phyloP scores from a whole-genome alignment of 2,329 filamentous ascomycete species.

The Fusarium cyanostomum region DNA sequence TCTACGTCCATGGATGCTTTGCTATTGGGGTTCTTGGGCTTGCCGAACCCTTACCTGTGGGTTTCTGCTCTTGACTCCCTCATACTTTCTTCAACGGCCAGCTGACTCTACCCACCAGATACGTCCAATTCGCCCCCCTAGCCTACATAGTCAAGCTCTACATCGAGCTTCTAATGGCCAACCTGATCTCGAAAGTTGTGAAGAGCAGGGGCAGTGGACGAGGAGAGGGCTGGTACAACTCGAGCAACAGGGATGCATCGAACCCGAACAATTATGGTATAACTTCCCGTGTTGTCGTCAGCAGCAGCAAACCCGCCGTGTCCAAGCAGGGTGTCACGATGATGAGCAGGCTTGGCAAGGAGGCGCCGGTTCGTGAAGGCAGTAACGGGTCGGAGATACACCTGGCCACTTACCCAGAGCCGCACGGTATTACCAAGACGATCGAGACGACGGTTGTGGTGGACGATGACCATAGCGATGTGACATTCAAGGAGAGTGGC shows the following conservation, averaged over 20 bases:
- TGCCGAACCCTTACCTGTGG: slow-evolving; percentile 30
- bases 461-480: slow-evolving; percentile 14
- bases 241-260: slow-evolving; percentile 10
- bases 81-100: slow-evolving; percentile 9
- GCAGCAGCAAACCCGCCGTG: not conserved
- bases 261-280: slow-evolving; percentile 17
- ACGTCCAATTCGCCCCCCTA: slow-evolving; percentile 60
- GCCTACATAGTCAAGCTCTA: slow-evolving; percentile 63
- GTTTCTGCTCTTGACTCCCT: slow-evolving; percentile 4
- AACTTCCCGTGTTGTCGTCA: slow-evolving; percentile 23
- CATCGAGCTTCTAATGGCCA: slow-evolving; percentile 63
- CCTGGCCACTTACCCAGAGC: slow-evolving; percentile 8
- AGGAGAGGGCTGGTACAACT: slow-evolving; percentile 16
- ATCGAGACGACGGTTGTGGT: slow-evolving; percentile 27
- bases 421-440: slow-evolving; percentile 27
- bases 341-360: slow-evolving; percentile 14
- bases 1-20: slow-evolving; percentile 59
- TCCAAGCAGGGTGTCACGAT: not conserved
- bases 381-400: slow-evolving; percentile 21
- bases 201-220: not conserved
- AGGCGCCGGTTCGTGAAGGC: not conserved
- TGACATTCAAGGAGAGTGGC: not conserved
- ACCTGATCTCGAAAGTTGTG: slow-evolving; percentile 56
- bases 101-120: slow-evolving; percentile 35
- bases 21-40: slow-evolving; percentile 37